phyloP scores from a whole-genome alignment of 495 filamentous ascomycete species.

The Amniculicola lignicola region DNA sequence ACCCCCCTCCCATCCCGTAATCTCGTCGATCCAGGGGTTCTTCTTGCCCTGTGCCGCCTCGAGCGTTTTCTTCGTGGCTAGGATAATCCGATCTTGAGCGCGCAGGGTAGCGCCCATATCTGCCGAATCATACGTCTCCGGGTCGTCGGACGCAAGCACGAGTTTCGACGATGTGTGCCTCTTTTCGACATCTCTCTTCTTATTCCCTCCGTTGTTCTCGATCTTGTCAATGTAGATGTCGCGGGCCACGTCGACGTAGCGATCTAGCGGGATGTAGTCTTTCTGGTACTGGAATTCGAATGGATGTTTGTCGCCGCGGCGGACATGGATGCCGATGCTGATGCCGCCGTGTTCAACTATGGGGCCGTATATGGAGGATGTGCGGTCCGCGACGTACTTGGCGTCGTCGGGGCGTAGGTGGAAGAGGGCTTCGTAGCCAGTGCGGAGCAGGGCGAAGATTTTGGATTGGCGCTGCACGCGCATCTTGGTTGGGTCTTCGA shows the following conservation, averaged over 20 bases:
- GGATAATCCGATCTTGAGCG: constrained; percentile 63
- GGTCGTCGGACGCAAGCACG: constrained; percentile 69
- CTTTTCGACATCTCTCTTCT: constrained; percentile 2
- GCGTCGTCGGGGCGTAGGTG: constrained; percentile 55
- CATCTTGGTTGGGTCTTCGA: constrained; percentile 48
- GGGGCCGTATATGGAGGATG: constrained; percentile 47
- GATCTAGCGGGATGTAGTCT: constrained; percentile 64
- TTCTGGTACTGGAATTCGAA: constrained; percentile 62
- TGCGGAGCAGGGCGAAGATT: constrained; percentile 59
- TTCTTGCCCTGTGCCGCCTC: constrained; percentile 40
- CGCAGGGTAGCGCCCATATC: constrained; percentile 52
- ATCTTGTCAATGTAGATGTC: constrained; percentile 37
- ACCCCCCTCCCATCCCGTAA: constrained; percentile 70
- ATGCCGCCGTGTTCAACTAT: constrained; percentile 41
- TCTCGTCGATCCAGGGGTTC: constrained; percentile 60
- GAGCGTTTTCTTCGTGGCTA: constrained; percentile 57
- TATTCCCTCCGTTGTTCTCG: constrained; percentile 17
- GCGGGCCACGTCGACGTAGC: constrained; percentile 52
- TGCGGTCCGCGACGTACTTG: constrained; percentile 52
- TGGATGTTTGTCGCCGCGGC: constrained; percentile 68
- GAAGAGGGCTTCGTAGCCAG: constrained; percentile 66
- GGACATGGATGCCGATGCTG: constrained; percentile 64
- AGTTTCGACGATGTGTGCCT: constrained; percentile 40
- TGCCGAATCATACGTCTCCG: constrained; percentile 56
- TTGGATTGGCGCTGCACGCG: constrained; percentile 49